Conservation (phyloP, 805 yeast species). For the Osmozyma mogii region DNA sequence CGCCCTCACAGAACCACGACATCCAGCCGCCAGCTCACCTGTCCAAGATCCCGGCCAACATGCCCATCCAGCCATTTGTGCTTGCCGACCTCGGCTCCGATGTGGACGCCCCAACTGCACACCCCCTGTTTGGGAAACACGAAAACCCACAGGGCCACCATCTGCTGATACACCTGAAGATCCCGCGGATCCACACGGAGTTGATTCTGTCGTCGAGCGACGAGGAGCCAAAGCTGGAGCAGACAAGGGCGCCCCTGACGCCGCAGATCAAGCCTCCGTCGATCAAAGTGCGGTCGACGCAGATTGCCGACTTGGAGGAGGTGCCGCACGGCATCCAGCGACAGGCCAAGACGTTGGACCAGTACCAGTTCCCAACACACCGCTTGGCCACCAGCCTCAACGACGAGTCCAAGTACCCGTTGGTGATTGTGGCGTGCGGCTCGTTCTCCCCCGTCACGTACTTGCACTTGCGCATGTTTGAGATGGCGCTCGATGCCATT, state of each 20-base stretch:
- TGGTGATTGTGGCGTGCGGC: constrained; percentile 96
- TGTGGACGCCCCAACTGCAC: constrained; percentile 67
- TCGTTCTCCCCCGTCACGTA: constrained; percentile 95
- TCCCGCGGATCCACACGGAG: constrained; percentile 52
- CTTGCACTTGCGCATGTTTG: constrained; percentile 93
- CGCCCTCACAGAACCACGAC: constrained; percentile 64
- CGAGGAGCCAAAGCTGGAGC: constrained; percentile 18
- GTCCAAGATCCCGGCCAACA: constrained; percentile 60
- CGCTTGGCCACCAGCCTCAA: constrained; percentile 61
- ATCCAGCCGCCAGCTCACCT: constrained; percentile 61
- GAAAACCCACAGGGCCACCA: constrained; percentile 9
- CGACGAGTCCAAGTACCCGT: constrained; percentile 75
- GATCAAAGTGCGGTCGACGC: constrained; percentile 43
- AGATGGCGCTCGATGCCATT: constrained; percentile 94
- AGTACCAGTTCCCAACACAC: constrained; percentile 82
- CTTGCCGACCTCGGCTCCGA: constrained; percentile 66
- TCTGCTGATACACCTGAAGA: constrained; percentile 27
- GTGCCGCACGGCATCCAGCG: constrained; percentile 91
- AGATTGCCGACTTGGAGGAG: constrained; percentile 91
- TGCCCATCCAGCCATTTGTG: constrained; percentile 73
- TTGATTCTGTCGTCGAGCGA: constrained; percentile 41
- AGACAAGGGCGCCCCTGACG: background rate
- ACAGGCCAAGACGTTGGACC: constrained; percentile 65
- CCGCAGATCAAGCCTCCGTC: constrained; percentile 28
- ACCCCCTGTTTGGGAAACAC: constrained; percentile 22